Evolutionary conservation across 2,329 filamentous ascomycete genomes (phyloP).

Genomic region (Penicillium crustosum): DNA sequence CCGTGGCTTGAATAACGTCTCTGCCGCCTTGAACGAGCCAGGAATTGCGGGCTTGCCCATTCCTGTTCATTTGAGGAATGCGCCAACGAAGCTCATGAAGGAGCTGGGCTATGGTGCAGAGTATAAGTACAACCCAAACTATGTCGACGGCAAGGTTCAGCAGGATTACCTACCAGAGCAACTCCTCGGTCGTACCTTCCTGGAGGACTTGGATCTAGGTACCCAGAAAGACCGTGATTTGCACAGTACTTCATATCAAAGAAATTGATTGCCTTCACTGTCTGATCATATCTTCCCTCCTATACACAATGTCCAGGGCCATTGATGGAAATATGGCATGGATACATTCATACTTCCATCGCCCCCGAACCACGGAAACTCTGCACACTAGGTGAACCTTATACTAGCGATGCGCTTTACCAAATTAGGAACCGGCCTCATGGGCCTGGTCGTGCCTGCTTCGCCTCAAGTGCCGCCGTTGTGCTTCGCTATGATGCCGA

Average conservation of each 20-base stretch:
- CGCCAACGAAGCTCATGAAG: slow-evolving; percentile 88
- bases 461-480: not conserved
- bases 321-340: not conserved
- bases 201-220: slow-evolving; percentile 79
- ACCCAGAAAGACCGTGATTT: slow-evolving; percentile 72
- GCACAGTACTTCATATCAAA: slow-evolving; percentile 2
- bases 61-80: slow-evolving; percentile 85
- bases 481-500: not conserved
- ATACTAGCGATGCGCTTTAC: not conserved
- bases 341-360: not conserved
- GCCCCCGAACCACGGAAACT: not conserved
- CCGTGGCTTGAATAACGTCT: slow-evolving; percentile 75
- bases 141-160: slow-evolving; percentile 72
- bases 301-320: not conserved
- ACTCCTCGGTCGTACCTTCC: slow-evolving; percentile 67
- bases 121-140: slow-evolving; percentile 97
- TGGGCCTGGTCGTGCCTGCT: slow-evolving; percentile 1
- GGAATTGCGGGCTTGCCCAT: slow-evolving; percentile 79
- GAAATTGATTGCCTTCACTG: not conserved
- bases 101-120: slow-evolving; percentile 85
- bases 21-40: slow-evolving; percentile 75
- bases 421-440: not conserved
- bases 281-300: not conserved
- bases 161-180: slow-evolving; percentile 89
- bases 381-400: not conserved